Base-by-base conservation (phyloP, 192 early-diverging fungal genomes). In the Umbelopsis sp. region DNA sequence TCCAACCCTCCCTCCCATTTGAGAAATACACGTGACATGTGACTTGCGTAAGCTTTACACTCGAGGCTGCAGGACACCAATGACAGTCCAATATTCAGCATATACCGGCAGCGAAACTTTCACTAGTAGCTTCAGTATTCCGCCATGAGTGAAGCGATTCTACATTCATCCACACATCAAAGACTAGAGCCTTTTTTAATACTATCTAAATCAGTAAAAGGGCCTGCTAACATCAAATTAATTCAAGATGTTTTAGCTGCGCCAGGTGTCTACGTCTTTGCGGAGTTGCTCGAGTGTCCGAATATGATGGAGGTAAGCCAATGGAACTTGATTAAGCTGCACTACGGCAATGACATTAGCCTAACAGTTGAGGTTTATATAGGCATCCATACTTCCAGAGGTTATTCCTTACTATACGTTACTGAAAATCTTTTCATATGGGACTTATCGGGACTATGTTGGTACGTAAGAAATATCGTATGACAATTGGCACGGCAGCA, bases 391-490 rank as follows among this genome's bases (percentile, higher is more conserved):
- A 17, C 74, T 79, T 32, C 84, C 86, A 36, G 84, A 91, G 38
- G 78, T 84, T 36, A 49, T 50, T 31, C 79, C 82, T 26, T 87
- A 83, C 71, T 81, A 80, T 34, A 77, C 76, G n/a, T 70, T 94
- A 20, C 82, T 96, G 45, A 67, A 87, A 49, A 71, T 94, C 20
- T 96, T 95, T 81, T 87, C 92, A n/a, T 96, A 87, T 77, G 93
- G 93, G 34, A 94, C 91, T 7, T 95, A 84, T 68, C 74, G 74
- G 52, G 93, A 94, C 70, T 96, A 93, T 70, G 81, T 85, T 83
- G 85, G 93, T 91, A 81, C 34, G 66, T 54, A 22, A 41, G 12
- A 17, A 24, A 7, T 14, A 14, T 22, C 11, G 22, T 17, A 10
- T 4, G 14, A 9, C 43, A 8, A 12, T 69, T 7, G 21, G 20